Percentiles rank a stretch among this genome's conserved stretches.
Conservation (phyloP, 768 basidiomycete species). For the Panellus pusillus region DNA sequence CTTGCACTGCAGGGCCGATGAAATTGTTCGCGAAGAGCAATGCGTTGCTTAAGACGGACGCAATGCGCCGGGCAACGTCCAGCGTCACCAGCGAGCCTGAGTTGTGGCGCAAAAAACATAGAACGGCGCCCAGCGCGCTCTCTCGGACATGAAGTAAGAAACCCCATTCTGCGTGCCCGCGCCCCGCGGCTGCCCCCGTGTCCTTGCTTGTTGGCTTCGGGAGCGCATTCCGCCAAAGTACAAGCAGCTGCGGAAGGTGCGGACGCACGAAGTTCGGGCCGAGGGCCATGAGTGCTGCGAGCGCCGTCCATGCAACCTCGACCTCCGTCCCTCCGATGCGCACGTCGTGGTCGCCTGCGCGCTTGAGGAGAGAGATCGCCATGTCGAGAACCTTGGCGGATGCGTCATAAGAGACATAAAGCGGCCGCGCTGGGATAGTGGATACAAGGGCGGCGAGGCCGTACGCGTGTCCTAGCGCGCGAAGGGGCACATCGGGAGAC, state of each 20-base stretch:
- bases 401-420: slow-evolving; percentile 95
- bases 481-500: slow-evolving; percentile 65
- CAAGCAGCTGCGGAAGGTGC: slow-evolving; percentile 90
- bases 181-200: slow-evolving; percentile 40
- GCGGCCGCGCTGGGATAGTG: slow-evolving; percentile 79
- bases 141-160: slow-evolving; percentile 92
- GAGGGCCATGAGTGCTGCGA: slow-evolving; percentile 87
- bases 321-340: slow-evolving; percentile 80
- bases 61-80: slow-evolving; percentile 87
- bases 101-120: slow-evolving; percentile 86
- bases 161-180: slow-evolving; percentile 80
- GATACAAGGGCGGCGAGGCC: slow-evolving; percentile 87
- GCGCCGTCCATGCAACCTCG: slow-evolving; percentile 92
- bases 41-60: slow-evolving; percentile 84
- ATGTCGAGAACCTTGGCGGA: slow-evolving; percentile 89
- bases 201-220: slow-evolving; percentile 95
- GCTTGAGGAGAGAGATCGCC: slow-evolving; percentile 86
- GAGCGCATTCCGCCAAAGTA: slow-evolving; percentile 95
- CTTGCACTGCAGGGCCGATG: slow-evolving; percentile 67
- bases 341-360: slow-evolving; percentile 88
- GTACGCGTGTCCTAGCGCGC: slow-evolving; percentile 85
- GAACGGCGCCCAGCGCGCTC: slow-evolving; percentile 83
- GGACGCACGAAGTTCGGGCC: slow-evolving; percentile 93
- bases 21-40: slow-evolving; percentile 90
- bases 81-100: slow-evolving; percentile 73